These are phyloP conservation scores for Phylloporus rhodoxanthus DNA, from an alignment of 768 basidiomycete species.

Conservation along the genomic window DNA sequence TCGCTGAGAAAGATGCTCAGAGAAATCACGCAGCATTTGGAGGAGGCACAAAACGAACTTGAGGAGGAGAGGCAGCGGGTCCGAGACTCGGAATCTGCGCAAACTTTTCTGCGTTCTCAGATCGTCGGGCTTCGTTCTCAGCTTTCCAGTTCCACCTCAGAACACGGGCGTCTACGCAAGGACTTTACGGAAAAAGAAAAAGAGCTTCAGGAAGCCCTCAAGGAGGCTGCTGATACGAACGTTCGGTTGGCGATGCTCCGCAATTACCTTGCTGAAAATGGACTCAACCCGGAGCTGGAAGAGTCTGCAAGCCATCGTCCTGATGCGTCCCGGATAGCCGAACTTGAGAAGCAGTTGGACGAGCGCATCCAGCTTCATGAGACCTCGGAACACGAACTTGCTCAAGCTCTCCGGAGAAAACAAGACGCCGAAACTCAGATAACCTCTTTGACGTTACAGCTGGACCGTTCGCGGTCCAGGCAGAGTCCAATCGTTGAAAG, in stretches of 20 bases:
- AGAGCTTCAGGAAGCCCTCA: constrained; percentile 55
- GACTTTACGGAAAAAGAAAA: constrained; percentile 63
- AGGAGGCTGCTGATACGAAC: constrained; percentile 62
- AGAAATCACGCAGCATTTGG: constrained; percentile 65
- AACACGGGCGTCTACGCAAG: constrained; percentile 63
- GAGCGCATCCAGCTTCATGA: constrained; percentile 71
- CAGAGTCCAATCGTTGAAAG: constrained; percentile 46
- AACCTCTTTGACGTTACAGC: constrained; percentile 54
- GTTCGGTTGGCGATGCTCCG: constrained; percentile 76
- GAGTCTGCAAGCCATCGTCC: constrained; percentile 32
- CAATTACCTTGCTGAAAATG: constrained; percentile 83
- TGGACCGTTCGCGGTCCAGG: constrained; percentile 57
- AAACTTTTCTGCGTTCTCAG: constrained; percentile 63
- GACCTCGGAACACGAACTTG: constrained; percentile 69
- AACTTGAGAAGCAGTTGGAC: constrained; percentile 73
- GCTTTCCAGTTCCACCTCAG: constrained; percentile 59
- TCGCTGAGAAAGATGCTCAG: constrained; percentile 77
- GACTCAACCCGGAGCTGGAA: constrained; percentile 75
- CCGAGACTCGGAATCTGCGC: constrained; percentile 60
- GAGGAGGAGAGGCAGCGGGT: constrained; percentile 60
- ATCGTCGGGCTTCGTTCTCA: constrained; percentile 69
- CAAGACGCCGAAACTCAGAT: constrained; percentile 72
- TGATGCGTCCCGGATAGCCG: constrained; percentile 47
- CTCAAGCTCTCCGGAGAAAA: constrained; percentile 56
- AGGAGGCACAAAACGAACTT: constrained; percentile 62